These are phyloP conservation scores for Solanum bulbocastanum DNA, from an alignment of 257 asterid species.

Conservation along the genomic window DNA sequence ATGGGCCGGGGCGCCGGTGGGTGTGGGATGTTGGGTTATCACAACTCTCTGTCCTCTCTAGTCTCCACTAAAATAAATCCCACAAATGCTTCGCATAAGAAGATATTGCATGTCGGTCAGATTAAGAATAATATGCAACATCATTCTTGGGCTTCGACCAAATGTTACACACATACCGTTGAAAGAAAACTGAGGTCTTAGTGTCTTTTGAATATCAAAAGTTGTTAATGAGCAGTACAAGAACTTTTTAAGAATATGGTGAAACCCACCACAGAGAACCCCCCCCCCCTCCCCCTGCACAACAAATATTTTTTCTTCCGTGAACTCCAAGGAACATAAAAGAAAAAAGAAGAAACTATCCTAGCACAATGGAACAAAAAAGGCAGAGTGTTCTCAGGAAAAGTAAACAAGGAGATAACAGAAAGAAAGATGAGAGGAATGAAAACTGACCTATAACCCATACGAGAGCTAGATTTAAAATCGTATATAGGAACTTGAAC, in stretches of 20 bases:
- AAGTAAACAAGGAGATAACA: background rate
- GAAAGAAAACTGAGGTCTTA: background rate
- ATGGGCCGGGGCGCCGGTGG: background rate
- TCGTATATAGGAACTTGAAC: slow-evolving; percentile 91
- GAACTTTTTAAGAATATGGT: background rate
- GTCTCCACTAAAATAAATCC: background rate
- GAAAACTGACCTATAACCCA: slow-evolving; percentile 74
- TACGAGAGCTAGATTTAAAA: slow-evolving; percentile 77
- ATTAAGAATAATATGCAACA: background rate
- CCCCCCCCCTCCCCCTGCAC: background rate
- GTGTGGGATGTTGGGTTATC: background rate
- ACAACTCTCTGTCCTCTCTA: background rate
- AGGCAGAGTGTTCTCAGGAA: background rate
- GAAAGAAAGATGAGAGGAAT: background rate
- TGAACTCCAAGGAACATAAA: background rate
- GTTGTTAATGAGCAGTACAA: background rate
- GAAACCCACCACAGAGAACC: background rate
- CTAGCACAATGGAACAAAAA: background rate
- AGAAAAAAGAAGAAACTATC: background rate
- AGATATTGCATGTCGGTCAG: background rate
- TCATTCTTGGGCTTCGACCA: background rate
- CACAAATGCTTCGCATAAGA: background rate
- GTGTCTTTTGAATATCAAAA: background rate
- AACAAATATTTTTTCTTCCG: background rate
- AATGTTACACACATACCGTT: background rate